phyloP scores from a whole-genome alignment of 2,329 filamentous ascomycete species.

The Arthrobotrys sphaeroides region DNA sequence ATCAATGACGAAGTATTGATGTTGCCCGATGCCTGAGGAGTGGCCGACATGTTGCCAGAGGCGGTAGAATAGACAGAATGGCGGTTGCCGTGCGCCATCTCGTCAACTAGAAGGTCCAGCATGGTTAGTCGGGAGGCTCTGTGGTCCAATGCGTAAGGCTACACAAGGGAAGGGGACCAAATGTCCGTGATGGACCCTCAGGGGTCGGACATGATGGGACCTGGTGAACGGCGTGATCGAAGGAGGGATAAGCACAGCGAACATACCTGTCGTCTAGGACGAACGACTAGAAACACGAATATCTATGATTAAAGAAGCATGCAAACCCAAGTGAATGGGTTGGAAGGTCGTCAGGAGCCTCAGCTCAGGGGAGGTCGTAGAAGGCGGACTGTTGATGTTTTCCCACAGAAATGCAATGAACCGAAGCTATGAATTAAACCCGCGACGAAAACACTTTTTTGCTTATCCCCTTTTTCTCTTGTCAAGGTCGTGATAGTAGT shows the following conservation, averaged over 20 bases:
- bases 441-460: slow-evolving; percentile 27
- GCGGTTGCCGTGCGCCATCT: slow-evolving; percentile 67
- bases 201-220: background rate
- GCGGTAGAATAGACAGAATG: slow-evolving; percentile 75
- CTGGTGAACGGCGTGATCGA: background rate
- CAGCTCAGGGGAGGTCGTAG: slow-evolving; percentile 32
- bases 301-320: slow-evolving; percentile 28
- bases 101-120: slow-evolving; percentile 60
- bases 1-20: slow-evolving; percentile 81
- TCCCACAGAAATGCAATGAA: background rate
- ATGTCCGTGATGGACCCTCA: background rate
- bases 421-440: background rate
- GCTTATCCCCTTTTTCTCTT: slow-evolving; percentile 16
- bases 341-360: slow-evolving; percentile 37
- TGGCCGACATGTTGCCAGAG: slow-evolving; percentile 67
- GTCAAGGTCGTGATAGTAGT: slow-evolving; percentile 20
- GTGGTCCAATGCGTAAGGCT: background rate
- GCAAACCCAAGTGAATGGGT: slow-evolving; percentile 43
- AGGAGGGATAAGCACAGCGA: background rate
- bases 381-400: slow-evolving; percentile 17
- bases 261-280: slow-evolving; percentile 31
- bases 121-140: slow-evolving; percentile 57
- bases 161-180: background rate
- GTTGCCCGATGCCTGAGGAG: slow-evolving; percentile 69
- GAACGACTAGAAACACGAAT: slow-evolving; percentile 3